phyloP scores from a whole-genome alignment of 768 basidiomycete genomes.

The Lactarius evosmus region DNA sequence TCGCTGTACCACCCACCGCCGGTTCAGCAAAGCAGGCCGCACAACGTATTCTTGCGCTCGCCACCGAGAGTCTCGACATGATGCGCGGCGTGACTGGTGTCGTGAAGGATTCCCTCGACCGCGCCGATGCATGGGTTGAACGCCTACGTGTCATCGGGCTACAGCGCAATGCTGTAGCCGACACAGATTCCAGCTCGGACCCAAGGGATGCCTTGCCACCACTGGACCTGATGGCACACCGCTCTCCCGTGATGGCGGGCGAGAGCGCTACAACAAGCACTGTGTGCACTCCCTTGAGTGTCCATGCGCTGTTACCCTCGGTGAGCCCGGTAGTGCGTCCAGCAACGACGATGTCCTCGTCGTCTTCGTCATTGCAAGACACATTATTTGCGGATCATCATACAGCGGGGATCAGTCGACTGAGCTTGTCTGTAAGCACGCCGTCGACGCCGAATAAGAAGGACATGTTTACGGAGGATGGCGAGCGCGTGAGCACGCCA shows the following conservation, averaged over 20 bases:
- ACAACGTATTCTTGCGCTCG: slow-evolving; percentile 75
- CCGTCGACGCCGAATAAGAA: slow-evolving; percentile 26
- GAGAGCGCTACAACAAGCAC: slow-evolving; percentile 26
- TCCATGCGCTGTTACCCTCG: slow-evolving; percentile 16
- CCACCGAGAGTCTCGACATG: slow-evolving; percentile 92
- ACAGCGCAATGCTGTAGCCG: slow-evolving; percentile 45
- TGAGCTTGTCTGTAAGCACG: slow-evolving; percentile 19
- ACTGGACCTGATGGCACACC: slow-evolving; percentile 21
- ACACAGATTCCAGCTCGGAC: not conserved
- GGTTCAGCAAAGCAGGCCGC: slow-evolving; percentile 70
- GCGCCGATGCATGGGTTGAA: slow-evolving; percentile 89
- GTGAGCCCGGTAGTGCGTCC: slow-evolving; percentile 22
- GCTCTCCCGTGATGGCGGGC: slow-evolving; percentile 14
- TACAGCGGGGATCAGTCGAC: slow-evolving; percentile 20
- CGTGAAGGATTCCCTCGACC: slow-evolving; percentile 81
- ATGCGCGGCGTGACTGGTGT: slow-evolving; percentile 84
- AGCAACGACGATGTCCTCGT: slow-evolving; percentile 18
- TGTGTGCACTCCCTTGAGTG: slow-evolving; percentile 16
- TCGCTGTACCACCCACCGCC: slow-evolving; percentile 38
- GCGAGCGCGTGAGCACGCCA: slow-evolving; percentile 22
- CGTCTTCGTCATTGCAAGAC: slow-evolving; percentile 14
- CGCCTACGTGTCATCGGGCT: slow-evolving; percentile 74
- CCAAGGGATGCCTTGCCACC: slow-evolving; percentile 4
- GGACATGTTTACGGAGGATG: slow-evolving; percentile 29
- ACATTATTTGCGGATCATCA: slow-evolving; percentile 19